Conservation (phyloP, 2,329 filamentous ascomycete species). For the Thielaviopsis euricoi region DNA sequence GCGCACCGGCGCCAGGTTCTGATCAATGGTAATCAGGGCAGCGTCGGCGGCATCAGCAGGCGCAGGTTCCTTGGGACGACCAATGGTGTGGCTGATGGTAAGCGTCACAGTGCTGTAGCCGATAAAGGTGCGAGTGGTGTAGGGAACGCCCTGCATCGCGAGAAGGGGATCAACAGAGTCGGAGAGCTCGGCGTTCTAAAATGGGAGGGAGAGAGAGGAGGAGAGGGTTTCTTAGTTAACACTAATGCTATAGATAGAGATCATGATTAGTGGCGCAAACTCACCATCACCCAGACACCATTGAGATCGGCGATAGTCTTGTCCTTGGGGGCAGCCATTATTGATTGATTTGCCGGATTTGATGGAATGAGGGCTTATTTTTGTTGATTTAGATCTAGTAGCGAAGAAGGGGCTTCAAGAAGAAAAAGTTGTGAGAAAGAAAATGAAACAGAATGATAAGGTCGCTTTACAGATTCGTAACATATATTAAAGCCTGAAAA, state of each 20-base stretch:
- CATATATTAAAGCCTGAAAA: no score
- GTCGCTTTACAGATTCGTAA: no score
- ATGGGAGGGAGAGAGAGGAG: neutral
- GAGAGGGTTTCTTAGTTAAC: no score
- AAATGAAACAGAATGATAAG: neutral
- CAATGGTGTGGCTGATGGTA: conserved; percentile 38
- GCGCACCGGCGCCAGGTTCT: conserved; percentile 43
- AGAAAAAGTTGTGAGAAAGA: neutral
- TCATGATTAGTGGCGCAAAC: conserved; percentile 13
- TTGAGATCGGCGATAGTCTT: conserved; percentile 51
- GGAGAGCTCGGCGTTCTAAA: conserved; percentile 59
- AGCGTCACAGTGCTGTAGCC: conserved; percentile 52
- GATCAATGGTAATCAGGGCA: conserved; percentile 54
- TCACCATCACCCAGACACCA: conserved; percentile 55
- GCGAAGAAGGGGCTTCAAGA: conserved; percentile 2
- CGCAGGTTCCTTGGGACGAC: conserved; percentile 20
- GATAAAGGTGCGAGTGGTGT: conserved; percentile 57
- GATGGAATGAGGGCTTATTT: no score
- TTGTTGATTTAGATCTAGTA: neutral
- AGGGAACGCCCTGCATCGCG: conserved; percentile 54
- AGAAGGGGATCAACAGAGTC: conserved; percentile 53
- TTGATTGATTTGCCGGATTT: conserved; percentile 2
- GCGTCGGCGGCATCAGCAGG: conserved; percentile 26
- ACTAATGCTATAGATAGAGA: neutral
- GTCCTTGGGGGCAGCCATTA: conserved; percentile 54